Percentiles rank a stretch among this genome's conserved stretches.
Conservation (phyloP, 257 asterid genomes). For the Hygrophila difformis region DNA sequence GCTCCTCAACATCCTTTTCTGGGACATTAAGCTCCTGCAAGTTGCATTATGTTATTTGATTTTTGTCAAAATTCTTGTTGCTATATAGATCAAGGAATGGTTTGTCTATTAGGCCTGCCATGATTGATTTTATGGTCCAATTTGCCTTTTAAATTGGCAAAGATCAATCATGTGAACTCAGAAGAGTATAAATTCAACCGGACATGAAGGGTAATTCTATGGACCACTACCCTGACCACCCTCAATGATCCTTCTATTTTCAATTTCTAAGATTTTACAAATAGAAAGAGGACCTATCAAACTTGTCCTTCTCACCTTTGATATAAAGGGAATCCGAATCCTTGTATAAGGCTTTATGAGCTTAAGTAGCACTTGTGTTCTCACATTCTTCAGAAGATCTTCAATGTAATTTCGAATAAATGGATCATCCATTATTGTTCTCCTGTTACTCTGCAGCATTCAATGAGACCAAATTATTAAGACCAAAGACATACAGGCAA, state of each 20-base stretch:
- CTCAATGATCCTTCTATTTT: no score
- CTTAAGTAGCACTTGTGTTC: slow-evolving; percentile 96
- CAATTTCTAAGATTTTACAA: no score
- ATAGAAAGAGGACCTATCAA: no score
- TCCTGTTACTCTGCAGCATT: slow-evolving; percentile 72
- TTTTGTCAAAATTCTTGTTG: no score
- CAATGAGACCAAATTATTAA: slow-evolving; percentile 4
- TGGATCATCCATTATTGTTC: slow-evolving; percentile 97
- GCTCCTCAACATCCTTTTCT: slow-evolving; percentile 85
- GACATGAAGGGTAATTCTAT: no score
- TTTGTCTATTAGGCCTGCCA: no score
- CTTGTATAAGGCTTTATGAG: slow-evolving; percentile 97
- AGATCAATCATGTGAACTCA: no score
- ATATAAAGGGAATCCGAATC: slow-evolving; percentile 89
- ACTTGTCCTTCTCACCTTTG: slow-evolving; percentile 65
- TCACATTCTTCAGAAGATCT: slow-evolving; percentile 93
- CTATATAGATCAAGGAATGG: no score
- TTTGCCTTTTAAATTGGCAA: no score
- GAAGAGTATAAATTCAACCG: no score
- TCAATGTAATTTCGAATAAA: slow-evolving; percentile 94
- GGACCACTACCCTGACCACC: no score
- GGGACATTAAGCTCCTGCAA: slow-evolving; percentile 95
- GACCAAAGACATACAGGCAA: slow-evolving; percentile 7
- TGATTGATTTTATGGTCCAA: no score
- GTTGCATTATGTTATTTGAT: not conserved